Base-by-base conservation (phyloP, 2,329 filamentous ascomycete species). In the Lasiodiplodia theobromae region DNA sequence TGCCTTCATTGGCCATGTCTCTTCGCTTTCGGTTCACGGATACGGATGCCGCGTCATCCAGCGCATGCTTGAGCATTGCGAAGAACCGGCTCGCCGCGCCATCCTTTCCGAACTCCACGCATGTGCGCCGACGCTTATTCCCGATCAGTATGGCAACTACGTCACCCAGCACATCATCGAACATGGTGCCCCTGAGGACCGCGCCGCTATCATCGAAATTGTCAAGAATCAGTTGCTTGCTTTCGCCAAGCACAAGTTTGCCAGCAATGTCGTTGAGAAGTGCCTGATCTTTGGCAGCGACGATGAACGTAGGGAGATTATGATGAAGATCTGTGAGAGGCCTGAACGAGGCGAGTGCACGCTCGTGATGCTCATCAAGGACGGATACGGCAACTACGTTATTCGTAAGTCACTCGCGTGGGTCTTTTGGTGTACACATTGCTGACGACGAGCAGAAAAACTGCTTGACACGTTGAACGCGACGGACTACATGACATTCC, bases 261-360 rank as follows among this genome's bases (percentile, higher is more conserved):
- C 96, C 0, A 97, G 94, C 75, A 98, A 99, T 74, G 95, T 99
- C 2, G 95, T 99, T 0, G 96, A 99, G 80, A 95, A 93, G 80
- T 97, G 94, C 77, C 91, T 98, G 70, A 85, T 91, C 67, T 87
- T 86, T 72, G 93, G 92, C 23, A 88, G 88, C 0, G 82, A 87
- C 23, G 84, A 89, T 63, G 91, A 97, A 77, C 89, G 91, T 64
- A 86, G 84, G 40, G 85, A 86, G 38, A 93, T 97, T 69, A 87
- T 92, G 66, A 18, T 40, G 37, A 82, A 84, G 62, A 85, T 87
- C 69, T 82, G 94, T 31, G 89, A 86, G 2, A 77, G 84, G 18
- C 87, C 87, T 66, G 85, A 86, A 8, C 87, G 91, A 53, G 91
- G 91, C 14, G 88, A 89, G 68, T 90, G 85, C 68, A 88, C 89